phyloP scores from a whole-genome alignment of 192 early-diverging fungal genomes.

The Gaertneriomyces sp. region DNA sequence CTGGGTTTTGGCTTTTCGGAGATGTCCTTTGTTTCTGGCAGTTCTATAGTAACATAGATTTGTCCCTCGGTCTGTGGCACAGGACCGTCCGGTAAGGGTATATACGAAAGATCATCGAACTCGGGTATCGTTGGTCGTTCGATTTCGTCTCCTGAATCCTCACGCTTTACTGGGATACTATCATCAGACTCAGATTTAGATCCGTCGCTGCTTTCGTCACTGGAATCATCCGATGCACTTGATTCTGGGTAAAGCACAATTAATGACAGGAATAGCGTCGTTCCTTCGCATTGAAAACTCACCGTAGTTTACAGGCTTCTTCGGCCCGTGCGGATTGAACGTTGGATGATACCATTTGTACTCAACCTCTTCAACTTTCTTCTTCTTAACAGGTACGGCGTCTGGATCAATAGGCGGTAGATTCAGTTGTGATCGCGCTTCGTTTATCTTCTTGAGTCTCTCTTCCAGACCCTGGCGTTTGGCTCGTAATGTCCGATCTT shows the following conservation, averaged over 20 bases:
- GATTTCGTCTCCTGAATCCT: background rate
- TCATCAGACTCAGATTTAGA: conserved; percentile 20
- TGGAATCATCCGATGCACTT: background rate
- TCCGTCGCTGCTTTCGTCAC: conserved; percentile 22
- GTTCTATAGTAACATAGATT: conserved; percentile 42
- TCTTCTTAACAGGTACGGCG: conserved; percentile 15
- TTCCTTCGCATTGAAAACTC: background rate
- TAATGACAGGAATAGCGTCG: no score
- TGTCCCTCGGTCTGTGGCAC: conserved; percentile 34
- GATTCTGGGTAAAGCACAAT: no score
- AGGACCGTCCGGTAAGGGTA: conserved; percentile 33
- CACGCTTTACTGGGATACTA: no score
- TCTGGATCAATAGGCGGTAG: conserved; percentile 11
- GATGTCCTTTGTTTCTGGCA: conserved; percentile 36
- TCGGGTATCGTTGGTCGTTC: conserved; percentile 5
- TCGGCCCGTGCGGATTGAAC: conserved; percentile 45
- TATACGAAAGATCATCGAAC: conserved; percentile 21
- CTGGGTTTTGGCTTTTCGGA: background rate
- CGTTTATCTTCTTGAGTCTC: conserved; percentile 54
- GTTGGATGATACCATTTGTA: conserved; percentile 47
- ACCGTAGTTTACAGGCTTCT: conserved; percentile 27
- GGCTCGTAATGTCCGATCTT: conserved; percentile 23
- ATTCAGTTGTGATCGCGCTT: conserved; percentile 48
- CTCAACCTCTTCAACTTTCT: conserved; percentile 22
- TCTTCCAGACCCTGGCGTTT: conserved; percentile 43